phyloP scores from a whole-genome alignment of 1,284 basidiomycete genomes.

The Quambalaria eucalypti region DNA sequence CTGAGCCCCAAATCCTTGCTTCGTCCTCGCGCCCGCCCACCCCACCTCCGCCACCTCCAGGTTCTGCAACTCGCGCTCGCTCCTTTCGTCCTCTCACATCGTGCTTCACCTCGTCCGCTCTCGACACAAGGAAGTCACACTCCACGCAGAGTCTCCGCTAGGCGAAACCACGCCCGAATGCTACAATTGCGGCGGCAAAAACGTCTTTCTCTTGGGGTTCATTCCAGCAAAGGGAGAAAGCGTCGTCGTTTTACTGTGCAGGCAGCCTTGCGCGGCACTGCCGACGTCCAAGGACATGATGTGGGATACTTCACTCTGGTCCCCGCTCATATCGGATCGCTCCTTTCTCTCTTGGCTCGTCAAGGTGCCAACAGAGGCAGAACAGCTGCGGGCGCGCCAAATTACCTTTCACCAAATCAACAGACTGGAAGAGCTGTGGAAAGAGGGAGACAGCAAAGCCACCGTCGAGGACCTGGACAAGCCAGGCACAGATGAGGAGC shows the following conservation, averaged over 20 bases:
- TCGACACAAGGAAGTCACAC: conserved; percentile 95
- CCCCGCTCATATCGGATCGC: conserved; percentile 93
- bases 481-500: conserved; percentile 62
- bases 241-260: conserved; percentile 93
- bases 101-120: conserved; percentile 98
- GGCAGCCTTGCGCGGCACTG: conserved; percentile 95
- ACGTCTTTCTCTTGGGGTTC: conserved; percentile 97
- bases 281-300: conserved; percentile 82
- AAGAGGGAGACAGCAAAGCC: conserved; percentile 80
- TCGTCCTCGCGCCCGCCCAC: background rate
- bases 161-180: conserved; percentile 91
- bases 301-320: conserved; percentile 97
- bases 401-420: conserved; percentile 96
- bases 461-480: conserved; percentile 94
- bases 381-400: conserved; percentile 86
- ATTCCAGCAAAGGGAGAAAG: conserved; percentile 99
- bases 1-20: background rate
- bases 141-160: conserved; percentile 87
- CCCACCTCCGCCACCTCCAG: too few relatives aligned
- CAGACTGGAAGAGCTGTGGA: conserved; percentile 93
- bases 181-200: conserved; percentile 99
- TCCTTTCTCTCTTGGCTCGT: conserved; percentile 98
- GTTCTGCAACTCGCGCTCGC: conserved; percentile 99
- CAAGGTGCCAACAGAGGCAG: conserved; percentile 88
- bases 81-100: conserved; percentile 87